Percentiles rank a stretch among this genome's conserved stretches.
phyloP scores from a whole-genome alignment of 2,329 filamentous ascomycete genomes.

The Pseudocercospora vitis region DNA sequence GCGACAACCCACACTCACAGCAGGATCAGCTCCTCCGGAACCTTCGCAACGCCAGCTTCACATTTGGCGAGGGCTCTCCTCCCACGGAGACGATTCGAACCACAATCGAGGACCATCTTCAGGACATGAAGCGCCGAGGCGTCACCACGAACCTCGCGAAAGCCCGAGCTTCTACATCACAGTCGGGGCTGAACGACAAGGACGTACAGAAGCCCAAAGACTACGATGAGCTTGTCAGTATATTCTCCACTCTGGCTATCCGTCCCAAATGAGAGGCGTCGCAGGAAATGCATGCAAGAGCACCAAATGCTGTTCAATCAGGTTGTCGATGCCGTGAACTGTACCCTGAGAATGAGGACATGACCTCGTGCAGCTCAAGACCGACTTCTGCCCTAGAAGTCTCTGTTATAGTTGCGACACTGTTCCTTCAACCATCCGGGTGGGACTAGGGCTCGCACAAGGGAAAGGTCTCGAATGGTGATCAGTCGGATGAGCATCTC shows the following conservation, averaged over 20 bases:
- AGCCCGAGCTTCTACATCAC: constrained; percentile 4
- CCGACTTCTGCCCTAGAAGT: background rate
- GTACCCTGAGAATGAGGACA: too few relatives aligned
- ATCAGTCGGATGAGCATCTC: too few relatives aligned
- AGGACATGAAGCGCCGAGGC: constrained; percentile 32
- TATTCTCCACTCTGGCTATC: background rate
- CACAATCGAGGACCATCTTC: constrained; percentile 36
- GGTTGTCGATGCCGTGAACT: too few relatives aligned
- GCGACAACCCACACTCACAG: background rate
- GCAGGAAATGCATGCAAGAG: background rate
- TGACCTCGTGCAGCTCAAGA: too few relatives aligned
- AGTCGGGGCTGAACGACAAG: background rate
- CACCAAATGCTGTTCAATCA: too few relatives aligned
- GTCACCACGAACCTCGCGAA: constrained; percentile 31
- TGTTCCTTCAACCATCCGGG: background rate
- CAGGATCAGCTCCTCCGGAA: constrained; percentile 37
- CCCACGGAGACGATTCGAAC: constrained; percentile 35
- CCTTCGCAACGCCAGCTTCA: constrained; percentile 39
- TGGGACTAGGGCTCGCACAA: too few relatives aligned
- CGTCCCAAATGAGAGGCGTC: background rate
- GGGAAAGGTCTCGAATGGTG: too few relatives aligned
- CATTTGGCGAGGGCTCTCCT: constrained; percentile 37
- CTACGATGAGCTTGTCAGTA: constrained; percentile 8
- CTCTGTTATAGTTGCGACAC: background rate
- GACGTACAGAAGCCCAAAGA: constrained; percentile 10